A percentile compares a stretch with the other conserved stretches of the same genome.
Evolutionary conservation across 148 eudicot species (phyloP).

Genomic region (Talinum fruticosum): DNA sequence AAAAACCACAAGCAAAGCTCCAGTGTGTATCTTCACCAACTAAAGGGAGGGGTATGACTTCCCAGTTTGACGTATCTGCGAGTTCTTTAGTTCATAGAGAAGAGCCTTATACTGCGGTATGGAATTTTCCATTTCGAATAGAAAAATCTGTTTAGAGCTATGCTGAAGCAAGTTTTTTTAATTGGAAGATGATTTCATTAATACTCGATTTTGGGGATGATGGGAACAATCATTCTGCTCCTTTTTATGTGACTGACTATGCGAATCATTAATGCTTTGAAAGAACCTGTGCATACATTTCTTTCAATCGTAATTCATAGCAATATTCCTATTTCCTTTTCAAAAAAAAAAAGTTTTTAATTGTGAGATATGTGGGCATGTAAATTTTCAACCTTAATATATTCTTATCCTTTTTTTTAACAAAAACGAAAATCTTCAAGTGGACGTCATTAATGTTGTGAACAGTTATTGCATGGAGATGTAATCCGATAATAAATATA

Average conservation of each 20-base stretch:
- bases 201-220: neutral
- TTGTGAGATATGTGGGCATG: too few relatives aligned
- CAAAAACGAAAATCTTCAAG: neutral
- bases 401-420: neutral
- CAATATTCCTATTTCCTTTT: too few relatives aligned
- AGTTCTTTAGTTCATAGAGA: slow-evolving; percentile 69
- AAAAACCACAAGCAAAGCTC: slow-evolving; percentile 39
- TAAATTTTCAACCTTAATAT: too few relatives aligned
- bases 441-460: neutral
- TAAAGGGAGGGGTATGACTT: slow-evolving; percentile 83
- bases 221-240: neutral
- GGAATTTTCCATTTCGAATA: slow-evolving; percentile 12
- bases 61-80: slow-evolving; percentile 47
- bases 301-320: neutral
- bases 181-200: neutral
- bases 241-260: neutral
- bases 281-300: neutral
- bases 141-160: neutral
- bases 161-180: neutral
- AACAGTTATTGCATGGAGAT: neutral
- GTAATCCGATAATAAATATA: neutral
- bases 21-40: slow-evolving; percentile 52
- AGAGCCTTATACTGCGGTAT: slow-evolving; percentile 92
- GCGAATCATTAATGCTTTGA: neutral
- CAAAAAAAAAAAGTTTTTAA: too few relatives aligned